These are phyloP conservation scores for Aspergillus candidus DNA, from an alignment of 2,329 filamentous ascomycete species.

Conservation along the genomic window DNA sequence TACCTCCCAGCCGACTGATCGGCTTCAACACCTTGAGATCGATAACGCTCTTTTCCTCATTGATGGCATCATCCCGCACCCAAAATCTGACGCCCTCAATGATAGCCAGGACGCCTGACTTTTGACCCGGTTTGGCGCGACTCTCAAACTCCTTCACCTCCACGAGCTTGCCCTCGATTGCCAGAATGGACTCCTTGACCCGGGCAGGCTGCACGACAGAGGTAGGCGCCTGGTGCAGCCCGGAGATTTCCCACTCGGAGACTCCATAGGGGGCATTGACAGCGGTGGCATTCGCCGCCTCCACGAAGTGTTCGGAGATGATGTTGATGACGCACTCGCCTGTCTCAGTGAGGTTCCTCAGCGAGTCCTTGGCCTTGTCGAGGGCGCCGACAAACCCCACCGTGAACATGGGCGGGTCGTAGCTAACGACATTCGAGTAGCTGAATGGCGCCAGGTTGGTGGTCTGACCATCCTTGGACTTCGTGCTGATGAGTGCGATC, in stretches of 20 bases:
- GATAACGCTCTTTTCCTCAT: slow-evolving; percentile 67
- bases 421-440: slow-evolving; percentile 76
- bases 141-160: slow-evolving; percentile 72
- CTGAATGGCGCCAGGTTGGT: slow-evolving; percentile 82
- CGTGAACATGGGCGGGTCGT: slow-evolving; percentile 80
- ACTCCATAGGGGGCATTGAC: slow-evolving; percentile 72
- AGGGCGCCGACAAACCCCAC: slow-evolving; percentile 55
- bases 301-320: slow-evolving; percentile 74
- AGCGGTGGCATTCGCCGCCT: slow-evolving; percentile 77
- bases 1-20: slow-evolving; percentile 73
- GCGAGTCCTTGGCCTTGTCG: slow-evolving; percentile 66
- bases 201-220: slow-evolving; percentile 62
- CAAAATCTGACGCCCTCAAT: slow-evolving; percentile 84
- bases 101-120: slow-evolving; percentile 66
- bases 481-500: slow-evolving; percentile 59
- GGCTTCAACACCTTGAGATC: slow-evolving; percentile 72
- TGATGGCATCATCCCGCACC: slow-evolving; percentile 81
- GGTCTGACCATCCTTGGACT: slow-evolving; percentile 54
- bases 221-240: slow-evolving; percentile 64
- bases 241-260: slow-evolving; percentile 73
- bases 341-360: slow-evolving; percentile 65
- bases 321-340: slow-evolving; percentile 82
- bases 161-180: slow-evolving; percentile 73
- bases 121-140: slow-evolving; percentile 62
- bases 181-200: slow-evolving; percentile 76